Conservation (phyloP, 164 flowering plant genomes). For the Vitis riparia region DNA sequence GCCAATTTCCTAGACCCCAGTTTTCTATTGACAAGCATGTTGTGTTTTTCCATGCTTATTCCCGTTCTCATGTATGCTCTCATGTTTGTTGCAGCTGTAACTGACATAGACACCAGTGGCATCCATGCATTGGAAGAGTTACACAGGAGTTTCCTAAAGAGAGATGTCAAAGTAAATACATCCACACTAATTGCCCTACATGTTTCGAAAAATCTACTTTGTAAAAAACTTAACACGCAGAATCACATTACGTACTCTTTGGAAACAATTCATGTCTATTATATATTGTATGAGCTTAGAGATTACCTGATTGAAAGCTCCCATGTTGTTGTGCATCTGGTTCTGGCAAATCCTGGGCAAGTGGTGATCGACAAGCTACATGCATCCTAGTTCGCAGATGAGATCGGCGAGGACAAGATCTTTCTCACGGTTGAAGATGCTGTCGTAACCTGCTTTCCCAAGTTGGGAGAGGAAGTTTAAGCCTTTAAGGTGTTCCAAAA, state of each 20-base stretch:
- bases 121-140: constrained; percentile 72
- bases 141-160: constrained; percentile 55
- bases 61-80: not conserved
- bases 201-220: too few relatives aligned
- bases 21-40: not conserved
- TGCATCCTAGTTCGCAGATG: constrained; percentile 47
- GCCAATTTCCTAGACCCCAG: not conserved
- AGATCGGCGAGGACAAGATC: constrained; percentile 69
- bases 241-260: too few relatives aligned
- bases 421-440: constrained; percentile 91
- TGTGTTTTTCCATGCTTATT: not conserved
- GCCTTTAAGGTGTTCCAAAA: not conserved
- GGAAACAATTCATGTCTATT: too few relatives aligned
- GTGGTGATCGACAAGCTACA: constrained; percentile 80
- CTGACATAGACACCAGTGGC: constrained; percentile 89
- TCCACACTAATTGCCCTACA: too few relatives aligned
- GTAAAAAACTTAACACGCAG: too few relatives aligned
- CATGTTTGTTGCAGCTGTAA: constrained; percentile 62
- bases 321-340: constrained; percentile 44
- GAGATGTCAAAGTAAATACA: constrained; percentile 56
- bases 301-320: constrained; percentile 11
- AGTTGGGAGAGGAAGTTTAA: constrained; percentile 45
- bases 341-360: constrained; percentile 85
- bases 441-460: constrained; percentile 54
- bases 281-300: too few relatives aligned